Conservation (phyloP, 1,284 basidiomycete genomes). For the Pseudomicrostroma phylloplanum region DNA sequence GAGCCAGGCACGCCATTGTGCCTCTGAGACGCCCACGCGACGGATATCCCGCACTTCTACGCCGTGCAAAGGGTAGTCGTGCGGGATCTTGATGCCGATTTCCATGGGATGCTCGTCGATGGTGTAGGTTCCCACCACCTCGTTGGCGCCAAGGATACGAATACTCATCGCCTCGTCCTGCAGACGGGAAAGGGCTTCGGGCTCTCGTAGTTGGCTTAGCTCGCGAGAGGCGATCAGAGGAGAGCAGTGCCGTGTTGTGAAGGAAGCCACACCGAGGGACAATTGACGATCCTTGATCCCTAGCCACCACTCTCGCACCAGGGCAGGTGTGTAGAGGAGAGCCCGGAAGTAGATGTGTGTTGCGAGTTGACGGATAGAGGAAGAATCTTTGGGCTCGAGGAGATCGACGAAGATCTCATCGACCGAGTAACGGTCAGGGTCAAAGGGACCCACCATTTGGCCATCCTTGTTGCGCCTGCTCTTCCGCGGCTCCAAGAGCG, state of each 20-base stretch:
- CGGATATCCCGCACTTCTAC: slow-evolving; percentile 82
- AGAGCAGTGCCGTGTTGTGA: slow-evolving; percentile 82
- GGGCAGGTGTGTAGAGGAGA: slow-evolving; percentile 39
- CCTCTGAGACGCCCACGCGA: slow-evolving; percentile 73
- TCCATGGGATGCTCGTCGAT: slow-evolving; percentile 94
- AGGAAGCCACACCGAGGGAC: slow-evolving; percentile 65
- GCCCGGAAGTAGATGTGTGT: slow-evolving; percentile 67
- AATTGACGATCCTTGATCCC: slow-evolving; percentile 84
- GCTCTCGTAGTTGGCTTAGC: slow-evolving; percentile 67
- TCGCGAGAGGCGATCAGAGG: slow-evolving; percentile 81
- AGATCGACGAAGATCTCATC: slow-evolving; percentile 74
- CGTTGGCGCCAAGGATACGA: slow-evolving; percentile 59
- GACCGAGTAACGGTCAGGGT: slow-evolving; percentile 72
- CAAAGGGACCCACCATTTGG: slow-evolving; percentile 58
- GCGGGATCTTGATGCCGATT: slow-evolving; percentile 76
- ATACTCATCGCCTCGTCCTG: slow-evolving; percentile 74
- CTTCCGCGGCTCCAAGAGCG: slow-evolving; percentile 55
- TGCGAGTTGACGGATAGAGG: slow-evolving; percentile 64
- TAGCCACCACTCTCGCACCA: slow-evolving; percentile 68
- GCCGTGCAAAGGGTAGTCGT: slow-evolving; percentile 81
- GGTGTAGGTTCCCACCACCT: slow-evolving; percentile 61
- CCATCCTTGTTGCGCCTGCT: slow-evolving; percentile 15
- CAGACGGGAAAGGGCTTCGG: slow-evolving; percentile 62
- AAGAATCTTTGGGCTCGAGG: slow-evolving; percentile 31
- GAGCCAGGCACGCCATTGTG: slow-evolving; percentile 88